These are phyloP conservation scores for Citrus medica DNA, from an alignment of 345 rosid species.

Conservation along the genomic window DNA sequence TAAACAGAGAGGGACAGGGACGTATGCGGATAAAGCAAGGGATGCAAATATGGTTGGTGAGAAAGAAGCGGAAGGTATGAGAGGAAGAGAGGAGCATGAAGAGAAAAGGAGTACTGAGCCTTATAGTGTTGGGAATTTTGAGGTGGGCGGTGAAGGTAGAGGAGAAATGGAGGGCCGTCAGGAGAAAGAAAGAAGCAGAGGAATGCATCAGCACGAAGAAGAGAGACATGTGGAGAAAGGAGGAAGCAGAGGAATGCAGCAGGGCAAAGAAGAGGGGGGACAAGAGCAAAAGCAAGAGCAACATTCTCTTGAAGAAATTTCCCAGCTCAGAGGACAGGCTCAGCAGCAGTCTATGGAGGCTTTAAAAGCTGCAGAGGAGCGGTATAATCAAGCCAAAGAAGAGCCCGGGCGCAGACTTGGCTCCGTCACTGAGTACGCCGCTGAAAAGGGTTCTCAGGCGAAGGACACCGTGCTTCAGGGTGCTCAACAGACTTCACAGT, in stretches of 20 bases:
- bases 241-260: neutral
- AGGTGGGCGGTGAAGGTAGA: neutral
- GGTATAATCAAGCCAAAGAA: conserved; percentile 47
- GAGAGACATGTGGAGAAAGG: neutral
- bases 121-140: conserved; percentile 32
- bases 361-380: conserved; percentile 42
- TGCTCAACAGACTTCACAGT: conserved; percentile 26
- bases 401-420: conserved; percentile 16
- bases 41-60: neutral
- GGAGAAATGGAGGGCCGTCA: neutral
- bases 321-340: conserved; percentile 38
- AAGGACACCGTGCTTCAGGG: conserved; percentile 33
- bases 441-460: conserved; percentile 24
- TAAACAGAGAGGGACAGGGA: neutral
- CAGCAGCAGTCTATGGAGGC: conserved; percentile 54
- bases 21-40: neutral
- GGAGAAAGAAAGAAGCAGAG: neutral
- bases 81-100: conserved; percentile 16
- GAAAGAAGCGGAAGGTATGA: neutral
- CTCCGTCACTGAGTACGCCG: conserved; percentile 7
- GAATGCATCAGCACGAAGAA: conserved; percentile 5
- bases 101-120: conserved; percentile 13
- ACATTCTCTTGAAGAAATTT: conserved; percentile 45
- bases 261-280: conserved; percentile 2
- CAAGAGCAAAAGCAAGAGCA: conserved; percentile 20